Evolutionary conservation across 257 asterid species (phyloP).

Genomic region (Datura wrightii): DNA sequence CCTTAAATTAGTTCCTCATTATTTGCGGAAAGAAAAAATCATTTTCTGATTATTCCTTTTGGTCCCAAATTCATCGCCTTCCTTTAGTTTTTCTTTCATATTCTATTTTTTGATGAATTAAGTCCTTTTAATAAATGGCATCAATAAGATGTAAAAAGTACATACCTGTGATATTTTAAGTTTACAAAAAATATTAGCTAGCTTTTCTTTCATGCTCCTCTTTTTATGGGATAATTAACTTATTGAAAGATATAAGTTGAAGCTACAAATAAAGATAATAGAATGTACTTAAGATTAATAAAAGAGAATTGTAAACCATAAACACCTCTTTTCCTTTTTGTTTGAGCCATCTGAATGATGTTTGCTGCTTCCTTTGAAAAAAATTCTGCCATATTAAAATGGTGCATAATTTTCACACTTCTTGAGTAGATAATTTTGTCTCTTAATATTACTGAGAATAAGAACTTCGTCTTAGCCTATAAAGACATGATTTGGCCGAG

Average conservation of each 20-base stretch:
- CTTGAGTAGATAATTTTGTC: not conserved
- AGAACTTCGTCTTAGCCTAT: not conserved
- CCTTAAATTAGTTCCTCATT: not conserved
- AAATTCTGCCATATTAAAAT: not conserved
- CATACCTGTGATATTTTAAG: too few species aligned
- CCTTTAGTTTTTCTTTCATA: not conserved
- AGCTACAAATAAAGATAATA: too few species aligned
- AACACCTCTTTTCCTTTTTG: not conserved
- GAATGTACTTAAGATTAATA: not conserved
- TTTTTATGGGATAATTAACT: not conserved
- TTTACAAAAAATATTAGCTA: not conserved
- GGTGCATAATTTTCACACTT: not conserved
- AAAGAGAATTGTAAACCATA: not conserved
- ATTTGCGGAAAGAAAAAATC: not conserved
- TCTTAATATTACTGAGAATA: constrained; percentile 14
- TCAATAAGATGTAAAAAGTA: too few species aligned
- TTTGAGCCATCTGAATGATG: not conserved
- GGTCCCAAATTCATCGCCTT: not conserved
- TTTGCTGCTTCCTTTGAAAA: not conserved
- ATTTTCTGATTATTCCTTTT: not conserved
- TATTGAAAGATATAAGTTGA: too few species aligned
- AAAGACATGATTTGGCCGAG: constrained; percentile 2
- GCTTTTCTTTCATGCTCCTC: not conserved
- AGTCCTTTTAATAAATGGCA: not conserved
- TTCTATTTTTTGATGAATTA: not conserved